Evolutionary conservation across 352 stramenopile species (phyloP), one percentile per base, ranked within the genome.

Genomic region (Pythium volutum): DNA sequence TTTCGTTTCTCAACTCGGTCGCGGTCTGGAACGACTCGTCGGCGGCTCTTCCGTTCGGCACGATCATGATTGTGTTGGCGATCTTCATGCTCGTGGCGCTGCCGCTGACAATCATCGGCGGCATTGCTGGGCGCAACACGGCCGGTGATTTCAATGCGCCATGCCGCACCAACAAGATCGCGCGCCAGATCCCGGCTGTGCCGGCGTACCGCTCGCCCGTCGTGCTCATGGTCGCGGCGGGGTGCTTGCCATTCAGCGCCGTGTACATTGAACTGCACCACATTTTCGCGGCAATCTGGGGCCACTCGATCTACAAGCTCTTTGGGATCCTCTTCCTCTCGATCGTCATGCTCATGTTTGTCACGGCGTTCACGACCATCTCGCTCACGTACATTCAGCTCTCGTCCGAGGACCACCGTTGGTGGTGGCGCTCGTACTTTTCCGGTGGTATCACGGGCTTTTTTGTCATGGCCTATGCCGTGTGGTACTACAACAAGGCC

Each of bases 221-320:
- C 8, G 66, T 95, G 46, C 84, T 98, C 65, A 84, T 98, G 61
- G 54, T 98, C 50, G 88, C 97, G 38, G 95, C 95, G 6, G 97
- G 96, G 18, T 98, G 98, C 64, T 79, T 99, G 43, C 97, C 97
- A 29, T 99, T 99, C 76, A 98, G 89, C 33, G 95, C 96, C 15
- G 98, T 99, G 63, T 99, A 98, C 85, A 98, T 99, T 68, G 96
- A 99, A 74, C 76, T 99, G 59, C 94, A 99, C 70, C 98, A 98
- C 86, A 98, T 99, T 53, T 98, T 99, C 63, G 93, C 91, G 18
- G 93, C 93, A 43, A 98, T 99, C 61, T 99, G 97, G 97, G 97
- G 97, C 55, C 96, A 99, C 70, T 97, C 97, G 76, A 97, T 98
- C 69, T 99, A 99, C 91, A 98, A 95, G 52, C 80, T 99, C 18